Evolutionary conservation across 352 stramenopile genomes (phyloP).

Genomic region (Globisporangium nagaii): DNA sequence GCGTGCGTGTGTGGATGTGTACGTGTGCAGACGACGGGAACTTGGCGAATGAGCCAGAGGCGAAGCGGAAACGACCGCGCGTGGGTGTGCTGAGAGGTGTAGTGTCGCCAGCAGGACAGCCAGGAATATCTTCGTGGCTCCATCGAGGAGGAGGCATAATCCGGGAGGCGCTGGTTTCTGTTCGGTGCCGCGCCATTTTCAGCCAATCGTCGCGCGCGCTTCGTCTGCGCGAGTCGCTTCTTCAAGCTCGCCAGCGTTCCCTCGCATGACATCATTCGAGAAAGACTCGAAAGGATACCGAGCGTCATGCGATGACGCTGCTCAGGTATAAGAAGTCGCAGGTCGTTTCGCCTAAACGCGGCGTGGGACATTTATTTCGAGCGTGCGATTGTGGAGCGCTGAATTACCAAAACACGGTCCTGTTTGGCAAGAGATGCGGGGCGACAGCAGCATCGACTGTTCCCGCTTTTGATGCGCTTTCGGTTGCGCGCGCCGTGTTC

Average conservation of each 20-base stretch:
- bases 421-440: no score
- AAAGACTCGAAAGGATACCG: neutral
- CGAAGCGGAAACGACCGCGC: slow-evolving; percentile 1
- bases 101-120: no score
- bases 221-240: neutral
- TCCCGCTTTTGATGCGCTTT: neutral
- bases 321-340: slow-evolving; percentile 9
- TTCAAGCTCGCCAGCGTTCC: neutral
- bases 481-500: no score
- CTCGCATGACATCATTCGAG: slow-evolving; percentile 20
- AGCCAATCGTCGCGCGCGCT: slow-evolving; percentile 8
- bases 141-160: neutral
- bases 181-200: slow-evolving; percentile 1
- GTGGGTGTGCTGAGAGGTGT: no score
- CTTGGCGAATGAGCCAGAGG: slow-evolving; percentile 4
- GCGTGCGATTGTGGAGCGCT: neutral
- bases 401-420: no score
- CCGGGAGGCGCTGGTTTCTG: neutral
- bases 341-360: neutral
- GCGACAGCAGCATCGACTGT: no score
- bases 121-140: neutral
- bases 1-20: neutral
- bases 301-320: slow-evolving; percentile 23
- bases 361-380: neutral
- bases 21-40: neutral